Evolutionary conservation across 1,139 yeast genomes (phyloP), one percentile per base, ranked within the genome.

Genomic region (Fermentozyma sake): DNA sequence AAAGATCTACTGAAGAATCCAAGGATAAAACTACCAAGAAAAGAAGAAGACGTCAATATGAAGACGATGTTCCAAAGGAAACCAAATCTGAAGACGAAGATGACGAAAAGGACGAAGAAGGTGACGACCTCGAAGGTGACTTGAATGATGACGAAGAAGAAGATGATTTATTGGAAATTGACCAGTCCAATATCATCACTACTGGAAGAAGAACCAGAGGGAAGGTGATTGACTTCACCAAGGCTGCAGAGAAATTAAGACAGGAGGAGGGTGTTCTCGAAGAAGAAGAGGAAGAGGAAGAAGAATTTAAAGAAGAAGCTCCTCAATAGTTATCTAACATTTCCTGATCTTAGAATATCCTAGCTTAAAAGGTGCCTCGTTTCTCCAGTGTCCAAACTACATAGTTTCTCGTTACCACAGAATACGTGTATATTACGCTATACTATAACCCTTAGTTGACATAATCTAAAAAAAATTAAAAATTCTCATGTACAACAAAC

Each of bases 131-230:
- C 23, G 41, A 39, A 11, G 42, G 44, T n/a, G 45, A 36, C 9
- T 50, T 42, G 6, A 48, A 36, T 3, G 81, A 75, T 14, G 76
- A 68, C 13, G 75, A 66, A 20, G 93, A 79, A 20, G 95, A 84
- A 23, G 95, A 85, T 46, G 93, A 82, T 44, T 66, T 86, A 44
- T 74, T 74, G 11, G 96, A 84, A 54, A 85, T 89, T 44, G 96
- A 87, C 50, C 69, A 81, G 22, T 64, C 89, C 26, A 89, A 89
- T 55, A 87, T 87, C 50, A 84, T 87, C 38, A 68, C 82, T 14
- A 65, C 78, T 15, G 95, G 95, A 9, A 74, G 95, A 57, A 82
- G 97, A 64, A 86, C 96, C 8, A 76, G 96, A 44, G 95, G 96
- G 12, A 83, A 80, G 52, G 82, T 81, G 18, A 81, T 89, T 45